Base-by-base conservation (phyloP, 1,284 basidiomycete genomes). In the Moesziomyces globuligerus region DNA sequence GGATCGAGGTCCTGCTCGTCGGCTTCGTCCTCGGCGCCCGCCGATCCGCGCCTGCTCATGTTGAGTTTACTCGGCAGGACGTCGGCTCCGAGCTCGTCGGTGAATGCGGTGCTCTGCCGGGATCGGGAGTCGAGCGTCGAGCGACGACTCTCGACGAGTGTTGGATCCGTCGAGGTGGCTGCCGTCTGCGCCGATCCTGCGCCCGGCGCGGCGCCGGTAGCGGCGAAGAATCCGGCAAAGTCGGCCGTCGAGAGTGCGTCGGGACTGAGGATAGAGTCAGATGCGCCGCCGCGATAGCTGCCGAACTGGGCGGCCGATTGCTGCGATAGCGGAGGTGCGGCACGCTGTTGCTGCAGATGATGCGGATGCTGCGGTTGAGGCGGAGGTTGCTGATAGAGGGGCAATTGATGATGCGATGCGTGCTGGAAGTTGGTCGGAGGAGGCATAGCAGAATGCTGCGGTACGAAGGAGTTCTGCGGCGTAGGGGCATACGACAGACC, bases 21-120 rank as follows among this genome's bases (percentile, higher is more conserved):
- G 3, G 50, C 68, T 13, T 55, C 68, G 18, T 64, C 68, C 29
- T 64, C 68, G 7, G 60, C 57, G 1, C 73, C 75, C n/a, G 74
- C 70, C 11, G 70, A 74, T n/a, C 75, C 75, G 9, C 72, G 58
- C 13, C 66, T 58, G 43, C 52, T 74, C 69, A 72, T 62, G 48
- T 21, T 62, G 23, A 71, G 56, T 24, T 46, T 58, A 39, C 48
- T 53, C 4, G 61, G 52, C 9, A 71, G 20, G 6, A 51, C 45
- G 17, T 36, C 45, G 25, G 46, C 39, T 34, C 28, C 41, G 1
- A 60, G 17, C n/a, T 64, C 64, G 21, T 68, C 64, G 7, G 64
- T 42, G 34, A 52, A 26, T 4, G 32, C 56, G 4, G 59, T 72
- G 36, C 56, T 62, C 9, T 56, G 64, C 25, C 69, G 41, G 9